Base-by-base conservation (phyloP, 139 green algal genomes). In the Haematococcus sp. region DNA sequence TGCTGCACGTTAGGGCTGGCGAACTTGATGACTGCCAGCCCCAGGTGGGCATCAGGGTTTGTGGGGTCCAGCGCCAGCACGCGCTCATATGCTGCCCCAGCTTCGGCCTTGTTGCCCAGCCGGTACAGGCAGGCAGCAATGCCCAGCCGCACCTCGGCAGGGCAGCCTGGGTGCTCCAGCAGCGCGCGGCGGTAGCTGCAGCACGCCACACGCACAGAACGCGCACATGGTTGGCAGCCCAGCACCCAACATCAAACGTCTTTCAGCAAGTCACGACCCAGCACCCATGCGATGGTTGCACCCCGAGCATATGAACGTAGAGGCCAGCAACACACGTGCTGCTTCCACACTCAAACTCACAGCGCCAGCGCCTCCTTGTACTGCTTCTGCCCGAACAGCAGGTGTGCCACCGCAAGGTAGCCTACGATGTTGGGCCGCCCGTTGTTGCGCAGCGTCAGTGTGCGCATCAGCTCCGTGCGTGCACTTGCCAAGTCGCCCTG, bases 101-200 rank as follows among this genome's bases (percentile, higher is more conserved):
- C 74, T 35, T 49, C 23, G 1, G 74, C 71, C 7, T 79, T 87
- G 34, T 16, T 64, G 31, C 91, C 89, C 51, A 94, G 71, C 31
- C 75, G 73, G 54, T 93, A 89, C 58, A 82, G 78, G 78, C 89
- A 96, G 0, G 85, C 86, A 0, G 81, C 93, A 17, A 98, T 89
- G 78, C 93, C 93, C 68, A 97, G 81, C 16, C 93, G 87, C 34
- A 98, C 88, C 63, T 95, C 88, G 0, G 92, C 69, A 0, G 93
- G 93, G 58, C 79, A 87, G 3, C 34, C 64, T 15, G 93, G 93
- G 79, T 91, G 81, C 27, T 78, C 32, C 4, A 66, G 70, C 51
- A 98, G 77, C 17, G 86, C 89, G 7, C 78, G 58, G 2, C 80
- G 66, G 79, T 93, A 96, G 40, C 90, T 94, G 81, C n/a, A 27